Base-by-base conservation (phyloP, 305 asterid genomes). In the Fraxinus sp. region DNA sequence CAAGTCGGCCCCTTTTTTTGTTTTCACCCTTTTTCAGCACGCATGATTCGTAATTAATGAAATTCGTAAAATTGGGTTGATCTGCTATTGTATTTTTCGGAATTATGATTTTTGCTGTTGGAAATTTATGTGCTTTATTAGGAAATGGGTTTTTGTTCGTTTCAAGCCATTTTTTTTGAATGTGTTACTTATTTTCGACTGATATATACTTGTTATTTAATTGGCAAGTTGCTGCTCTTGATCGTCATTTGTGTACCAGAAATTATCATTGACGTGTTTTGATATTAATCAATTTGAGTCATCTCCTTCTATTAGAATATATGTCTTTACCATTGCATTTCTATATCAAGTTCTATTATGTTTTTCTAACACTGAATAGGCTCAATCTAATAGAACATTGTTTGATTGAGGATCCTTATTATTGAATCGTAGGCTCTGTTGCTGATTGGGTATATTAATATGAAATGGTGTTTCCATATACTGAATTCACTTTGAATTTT, bases 1-100 rank as follows among this genome's bases (percentile, higher is more conserved):
- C 99, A 95, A 97, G 99, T 95, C 72, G 5, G 74, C 18, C 9
- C n/a, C 35, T 66, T 66, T 77, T 77, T 16, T 5, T 24, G 33
- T 66, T 10, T 32, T 62, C 20, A 6, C n/a, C 77, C 18, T 7
- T 71, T 16, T 26, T 74, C 62, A 30, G 68, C 81, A 57, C 46
- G 37, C 73, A 74, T 14, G 80, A 77, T 52, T 20, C 49, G 10
- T 46, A 30, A 13, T 37, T 36, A 44, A 30, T 28, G 52, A 62
- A 7, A 18, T 20, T 28, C 76, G 73, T 1, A 32, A 24, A 59
- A 16, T 35, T 76, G 77, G 55, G 22, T 78, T 72, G 57, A 68
- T 57, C 70, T 30, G 52, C 7, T 5, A 0, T 55, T 78, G 16
- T 4, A 1, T 28, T 26, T 71, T 9, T 8, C 70, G 28, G 44